A percentile compares a stretch with the other conserved stretches of the same genome.
Conservation (phyloP, 225 moss, liverwort and hornwort species). For the Asterella californica region DNA sequence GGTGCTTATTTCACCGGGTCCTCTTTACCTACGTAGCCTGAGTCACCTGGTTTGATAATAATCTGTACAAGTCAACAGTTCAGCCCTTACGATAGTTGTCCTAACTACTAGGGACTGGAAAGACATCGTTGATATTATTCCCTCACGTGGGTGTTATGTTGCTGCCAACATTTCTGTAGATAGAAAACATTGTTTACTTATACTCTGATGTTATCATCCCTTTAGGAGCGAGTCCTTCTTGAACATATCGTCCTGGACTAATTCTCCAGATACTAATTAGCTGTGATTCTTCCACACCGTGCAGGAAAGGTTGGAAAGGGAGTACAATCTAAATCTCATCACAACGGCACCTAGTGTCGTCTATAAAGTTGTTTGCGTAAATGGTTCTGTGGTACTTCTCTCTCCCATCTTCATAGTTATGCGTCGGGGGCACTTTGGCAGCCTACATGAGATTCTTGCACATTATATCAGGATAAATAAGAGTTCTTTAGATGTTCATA, state of each 20-base stretch:
- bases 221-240: neutral
- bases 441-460: neutral
- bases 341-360: constrained; percentile 98
- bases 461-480: too few relatives aligned
- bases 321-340: constrained; percentile 88
- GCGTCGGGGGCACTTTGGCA: neutral
- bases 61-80: neutral
- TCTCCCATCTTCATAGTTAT: neutral
- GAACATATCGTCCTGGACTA: neutral
- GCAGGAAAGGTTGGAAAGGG: constrained; percentile 91
- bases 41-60: neutral
- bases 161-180: too few relatives aligned
- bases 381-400: constrained; percentile 41
- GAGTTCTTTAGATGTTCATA: neutral
- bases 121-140: too few relatives aligned
- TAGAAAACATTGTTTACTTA: too few relatives aligned
- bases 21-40: neutral
- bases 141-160: too few relatives aligned
- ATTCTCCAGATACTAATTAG: neutral
- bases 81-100: too few relatives aligned
- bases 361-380: constrained; percentile 64
- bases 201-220: neutral
- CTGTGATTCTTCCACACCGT: neutral
- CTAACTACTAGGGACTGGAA: too few relatives aligned
- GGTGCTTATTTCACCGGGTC: constrained; percentile 9